Evolutionary conservation across 192 early-diverging fungal species (phyloP).

Genomic region (Umbelopsis sp.): DNA sequence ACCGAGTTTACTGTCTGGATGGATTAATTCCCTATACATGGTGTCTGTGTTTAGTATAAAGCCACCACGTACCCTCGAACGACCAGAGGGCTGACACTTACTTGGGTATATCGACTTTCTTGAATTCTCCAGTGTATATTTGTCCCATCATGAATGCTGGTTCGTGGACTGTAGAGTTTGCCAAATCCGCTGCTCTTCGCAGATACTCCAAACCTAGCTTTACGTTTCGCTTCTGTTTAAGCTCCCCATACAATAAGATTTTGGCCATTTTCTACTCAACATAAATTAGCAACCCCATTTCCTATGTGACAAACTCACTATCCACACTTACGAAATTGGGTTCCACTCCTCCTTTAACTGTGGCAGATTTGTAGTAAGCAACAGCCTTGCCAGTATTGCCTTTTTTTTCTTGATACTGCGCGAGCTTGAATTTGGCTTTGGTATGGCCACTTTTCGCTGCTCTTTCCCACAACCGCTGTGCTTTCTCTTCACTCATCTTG

Average conservation of each 20-base stretch:
- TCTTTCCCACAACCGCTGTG: conserved; percentile 60
- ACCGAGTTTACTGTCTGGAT: conserved; percentile 75
- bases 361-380: conserved; percentile 55
- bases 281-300: background rate
- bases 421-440: conserved; percentile 70
- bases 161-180: conserved; percentile 63
- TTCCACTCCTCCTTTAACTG: conserved; percentile 61
- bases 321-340: conserved; percentile 62
- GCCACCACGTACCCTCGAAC: too few species aligned
- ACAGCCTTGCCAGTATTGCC: conserved; percentile 59
- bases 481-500: conserved; percentile 64
- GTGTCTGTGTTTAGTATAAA: background rate
- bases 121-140: conserved; percentile 75
- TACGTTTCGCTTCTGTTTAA: conserved; percentile 66
- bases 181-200: conserved; percentile 63
- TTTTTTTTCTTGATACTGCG: conserved; percentile 61
- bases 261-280: conserved; percentile 69
- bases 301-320: too few species aligned
- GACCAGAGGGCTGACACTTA: background rate
- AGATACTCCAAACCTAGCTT: conserved; percentile 85
- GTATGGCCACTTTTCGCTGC: conserved; percentile 67
- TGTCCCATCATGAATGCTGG: conserved; percentile 77
- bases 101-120: conserved; percentile 55
- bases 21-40: conserved; percentile 50
- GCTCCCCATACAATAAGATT: conserved; percentile 72